Base-by-base conservation (phyloP, 2,329 filamentous ascomycete species). In the Aspergillus melleus region DNA sequence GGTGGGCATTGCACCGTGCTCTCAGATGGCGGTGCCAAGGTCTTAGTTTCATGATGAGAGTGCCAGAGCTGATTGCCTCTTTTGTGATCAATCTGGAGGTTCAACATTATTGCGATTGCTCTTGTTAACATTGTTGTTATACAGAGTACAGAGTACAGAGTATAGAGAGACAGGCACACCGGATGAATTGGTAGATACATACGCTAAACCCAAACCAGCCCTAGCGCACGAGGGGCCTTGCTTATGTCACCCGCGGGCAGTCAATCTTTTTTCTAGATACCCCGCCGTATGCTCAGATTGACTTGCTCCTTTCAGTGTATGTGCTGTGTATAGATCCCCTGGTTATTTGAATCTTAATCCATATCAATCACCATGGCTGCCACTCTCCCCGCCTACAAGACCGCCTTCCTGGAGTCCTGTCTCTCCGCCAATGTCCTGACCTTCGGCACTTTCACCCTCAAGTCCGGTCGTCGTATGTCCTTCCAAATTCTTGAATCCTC, bases 391-490 rank as follows among this genome's bases (percentile, higher is more conserved):
- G 56, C 56, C 52, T 62, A 66, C 61, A 66, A 66, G 52, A 61
- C 57, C 26, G 44, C 61, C 1, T 55, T 67, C 47, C 57, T 67
- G 11, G 61, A 62, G 57, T 61, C 63, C 42, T 61, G 62, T 52
- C 64, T 67, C 51, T 65, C 64, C 32, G 63, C 63, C 56, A 67
- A 67, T 52, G 65, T 67, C 49, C 61, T 67, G n/a, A 64, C 61
- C 39, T 67, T 67, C 11, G 65, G 65, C 50, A 58, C 61, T 46
- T 67, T 63, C 55, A 59, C 89, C 69, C 87, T 99, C 73, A 99
- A 99, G 81, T 97, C 93, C 56, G 91, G 91, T 78, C 91, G 94
- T 71, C 58, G 58, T 59, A 53, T 16, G 57, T 55, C 20, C n/a
- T 24, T 14, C 44, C 19, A 22, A 47, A 4, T 47, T 24, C 32